Evolutionary conservation across 2,329 filamentous ascomycete species (phyloP).

Genomic region (Alternaria consortialis): DNA sequence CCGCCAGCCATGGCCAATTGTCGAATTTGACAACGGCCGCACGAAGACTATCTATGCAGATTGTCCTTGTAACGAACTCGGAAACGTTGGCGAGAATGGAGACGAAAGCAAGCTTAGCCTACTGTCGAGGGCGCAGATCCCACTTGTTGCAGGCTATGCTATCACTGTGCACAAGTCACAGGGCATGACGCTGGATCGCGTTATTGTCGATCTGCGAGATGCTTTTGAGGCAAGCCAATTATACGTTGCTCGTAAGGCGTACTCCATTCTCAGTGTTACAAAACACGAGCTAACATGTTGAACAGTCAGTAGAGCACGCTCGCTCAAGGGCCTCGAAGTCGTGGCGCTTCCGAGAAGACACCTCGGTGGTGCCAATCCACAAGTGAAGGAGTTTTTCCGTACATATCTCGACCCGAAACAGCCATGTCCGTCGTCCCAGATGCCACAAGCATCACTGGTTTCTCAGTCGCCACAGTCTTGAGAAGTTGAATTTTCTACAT

Average conservation of each 20-base stretch:
- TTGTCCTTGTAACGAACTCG: slow-evolving; percentile 60
- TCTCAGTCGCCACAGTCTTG: neutral
- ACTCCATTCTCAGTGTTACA: neutral
- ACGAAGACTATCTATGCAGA: slow-evolving; percentile 60
- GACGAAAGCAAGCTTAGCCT: slow-evolving; percentile 49
- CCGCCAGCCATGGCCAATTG: slow-evolving; percentile 59
- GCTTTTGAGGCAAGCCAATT: slow-evolving; percentile 67
- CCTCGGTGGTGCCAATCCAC: slow-evolving; percentile 38
- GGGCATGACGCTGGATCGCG: slow-evolving; percentile 68
- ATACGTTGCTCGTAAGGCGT: slow-evolving; percentile 63
- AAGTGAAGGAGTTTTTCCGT: slow-evolving; percentile 46
- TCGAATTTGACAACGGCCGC: slow-evolving; percentile 62
- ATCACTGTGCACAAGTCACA: slow-evolving; percentile 68
- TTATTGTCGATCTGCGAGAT: slow-evolving; percentile 62
- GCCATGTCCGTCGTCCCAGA: neutral
- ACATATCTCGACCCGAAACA: slow-evolving; percentile 1
- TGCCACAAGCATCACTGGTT: neutral
- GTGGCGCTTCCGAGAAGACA: slow-evolving; percentile 36
- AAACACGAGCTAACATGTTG: slow-evolving; percentile 6
- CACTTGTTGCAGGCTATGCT: slow-evolving; percentile 68
- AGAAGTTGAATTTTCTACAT: neutral
- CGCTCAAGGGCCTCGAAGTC: slow-evolving; percentile 60
- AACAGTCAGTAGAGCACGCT: slow-evolving; percentile 63
- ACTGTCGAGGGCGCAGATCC: slow-evolving; percentile 68
- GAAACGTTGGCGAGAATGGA: slow-evolving; percentile 41